Conservation (phyloP, 805 yeast species). For the Lipomyces anomalus region DNA sequence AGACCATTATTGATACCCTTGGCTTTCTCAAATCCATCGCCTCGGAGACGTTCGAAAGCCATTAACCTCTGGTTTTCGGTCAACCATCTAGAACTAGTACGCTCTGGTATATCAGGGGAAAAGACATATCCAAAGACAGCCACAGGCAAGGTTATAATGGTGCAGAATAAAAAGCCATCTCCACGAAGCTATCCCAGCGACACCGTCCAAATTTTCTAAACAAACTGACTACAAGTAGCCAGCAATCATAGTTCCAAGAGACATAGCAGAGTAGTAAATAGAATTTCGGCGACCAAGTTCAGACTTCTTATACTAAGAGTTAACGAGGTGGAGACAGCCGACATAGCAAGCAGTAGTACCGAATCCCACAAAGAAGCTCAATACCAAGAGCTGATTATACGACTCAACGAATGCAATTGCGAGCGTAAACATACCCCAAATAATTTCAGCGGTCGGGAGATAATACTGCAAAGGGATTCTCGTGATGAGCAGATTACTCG, state of each 20-base stretch:
- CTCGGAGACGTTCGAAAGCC: conserved; percentile 42
- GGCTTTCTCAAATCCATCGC: conserved; percentile 33
- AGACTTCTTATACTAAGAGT: conserved; percentile 47
- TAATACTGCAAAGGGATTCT: conserved; percentile 51
- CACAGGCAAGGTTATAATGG: conserved; percentile 53
- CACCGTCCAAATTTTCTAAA: conserved; percentile 43
- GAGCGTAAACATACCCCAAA: conserved; percentile 65
- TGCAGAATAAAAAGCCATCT: conserved; percentile 71
- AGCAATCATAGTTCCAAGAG: conserved; percentile 55
- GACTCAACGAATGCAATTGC: conserved; percentile 47
- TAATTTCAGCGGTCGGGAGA: conserved; percentile 53
- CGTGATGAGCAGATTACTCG: conserved; percentile 54
- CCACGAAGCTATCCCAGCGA: conserved; percentile 56
- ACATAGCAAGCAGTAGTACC: conserved; percentile 69
- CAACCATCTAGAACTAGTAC: conserved; percentile 48
- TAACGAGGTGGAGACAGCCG: conserved; percentile 30
- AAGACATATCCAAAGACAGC: conserved; percentile 50
- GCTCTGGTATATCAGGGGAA: conserved; percentile 62
- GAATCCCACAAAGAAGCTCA: conserved; percentile 62
- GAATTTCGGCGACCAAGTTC: conserved; percentile 60
- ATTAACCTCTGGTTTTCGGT: conserved; percentile 53
- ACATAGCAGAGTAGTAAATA: conserved; percentile 56
- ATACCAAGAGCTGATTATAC: conserved; percentile 51
- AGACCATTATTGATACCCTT: conserved; percentile 32
- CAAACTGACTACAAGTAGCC: conserved; percentile 60